phyloP scores from a whole-genome alignment of 1,139 yeast species.

The Geotrichum reessii region DNA sequence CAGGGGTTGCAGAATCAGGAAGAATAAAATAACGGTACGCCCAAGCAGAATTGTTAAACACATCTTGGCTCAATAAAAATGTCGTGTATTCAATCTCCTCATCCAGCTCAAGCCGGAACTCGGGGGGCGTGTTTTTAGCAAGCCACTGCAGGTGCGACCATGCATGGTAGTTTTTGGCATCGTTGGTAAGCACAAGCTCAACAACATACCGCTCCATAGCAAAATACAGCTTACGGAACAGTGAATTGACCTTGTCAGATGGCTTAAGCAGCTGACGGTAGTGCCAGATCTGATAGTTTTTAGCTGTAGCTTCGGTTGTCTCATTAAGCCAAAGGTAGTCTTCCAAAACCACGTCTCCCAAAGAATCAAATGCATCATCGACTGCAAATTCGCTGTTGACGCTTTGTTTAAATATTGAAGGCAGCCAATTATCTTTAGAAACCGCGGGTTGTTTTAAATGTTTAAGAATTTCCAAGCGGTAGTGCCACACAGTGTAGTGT shows the following conservation, averaged over 20 bases:
- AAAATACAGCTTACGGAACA: conserved; percentile 31
- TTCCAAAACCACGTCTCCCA: conserved; percentile 26
- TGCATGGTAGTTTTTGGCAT: conserved; percentile 88
- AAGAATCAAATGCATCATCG: neutral
- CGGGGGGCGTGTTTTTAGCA: conserved; percentile 32
- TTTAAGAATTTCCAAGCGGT: conserved; percentile 55
- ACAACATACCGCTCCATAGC: conserved; percentile 59
- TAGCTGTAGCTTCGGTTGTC: conserved; percentile 68
- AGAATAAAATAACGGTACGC: conserved; percentile 65
- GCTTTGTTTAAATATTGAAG: conserved; percentile 24
- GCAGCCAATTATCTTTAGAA: conserved; percentile 23
- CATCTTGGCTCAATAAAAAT: conserved; percentile 52
- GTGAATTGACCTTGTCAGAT: conserved; percentile 3
- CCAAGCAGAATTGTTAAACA: conserved; percentile 93
- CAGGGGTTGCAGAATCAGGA: conserved; percentile 18
- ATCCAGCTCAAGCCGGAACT: conserved; percentile 20
- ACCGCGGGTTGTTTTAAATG: conserved; percentile 33
- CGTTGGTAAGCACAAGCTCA: conserved; percentile 64
- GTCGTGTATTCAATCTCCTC: conserved; percentile 52
- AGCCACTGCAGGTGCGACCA: conserved; percentile 92
- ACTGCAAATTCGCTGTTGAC: conserved; percentile 38
- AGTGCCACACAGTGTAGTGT: conserved; percentile 86
- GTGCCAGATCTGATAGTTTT: conserved; percentile 96
- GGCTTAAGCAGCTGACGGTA: conserved; percentile 52
- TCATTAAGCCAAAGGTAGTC: conserved; percentile 64